A percentile compares a stretch with the other conserved stretches of the same genome.
phyloP scores from a whole-genome alignment of 108 stramenopile genomes.

The Poteriospumella lacustris region DNA sequence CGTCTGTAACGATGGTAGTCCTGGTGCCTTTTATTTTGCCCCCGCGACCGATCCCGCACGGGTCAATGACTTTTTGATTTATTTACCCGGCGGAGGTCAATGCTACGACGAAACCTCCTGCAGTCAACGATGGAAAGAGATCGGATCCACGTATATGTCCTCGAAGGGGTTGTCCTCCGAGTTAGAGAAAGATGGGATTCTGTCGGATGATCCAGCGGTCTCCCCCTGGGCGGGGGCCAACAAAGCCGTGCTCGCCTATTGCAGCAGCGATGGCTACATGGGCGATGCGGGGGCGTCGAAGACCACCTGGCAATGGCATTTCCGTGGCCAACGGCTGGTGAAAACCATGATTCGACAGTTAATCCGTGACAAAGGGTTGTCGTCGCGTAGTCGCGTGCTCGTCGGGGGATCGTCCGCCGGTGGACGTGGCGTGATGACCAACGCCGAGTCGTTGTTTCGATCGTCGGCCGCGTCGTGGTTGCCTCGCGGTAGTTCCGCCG shows the following conservation, averaged over 20 bases:
- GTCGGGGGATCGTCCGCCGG: not conserved
- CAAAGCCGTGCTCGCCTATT: not conserved
- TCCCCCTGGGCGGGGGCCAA: not conserved
- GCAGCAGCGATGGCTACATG: not conserved
- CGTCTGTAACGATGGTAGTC: not conserved
- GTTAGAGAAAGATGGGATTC: not conserved
- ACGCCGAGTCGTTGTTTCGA: not conserved
- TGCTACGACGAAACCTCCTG: not conserved
- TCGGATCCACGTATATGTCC: not conserved
- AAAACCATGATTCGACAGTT: not conserved
- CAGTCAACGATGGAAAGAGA: not conserved
- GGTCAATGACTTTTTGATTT: not conserved
- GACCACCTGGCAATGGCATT: not conserved
- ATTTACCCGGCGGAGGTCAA: not conserved
- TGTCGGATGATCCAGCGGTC: not conserved
- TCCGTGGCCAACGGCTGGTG: not conserved
- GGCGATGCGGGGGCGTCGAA: not conserved
- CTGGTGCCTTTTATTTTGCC: not conserved
- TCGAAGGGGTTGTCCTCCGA: not conserved
- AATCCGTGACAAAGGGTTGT: not conserved
- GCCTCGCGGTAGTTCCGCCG: not conserved
- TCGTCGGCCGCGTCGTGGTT: not conserved
- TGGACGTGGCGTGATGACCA: not conserved
- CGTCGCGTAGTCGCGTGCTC: not conserved
- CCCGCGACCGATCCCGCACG: not conserved